Evolutionary conservation across 2,329 filamentous ascomycete genomes (phyloP).

Genomic region (Torrubiellomyces zombiae): DNA sequence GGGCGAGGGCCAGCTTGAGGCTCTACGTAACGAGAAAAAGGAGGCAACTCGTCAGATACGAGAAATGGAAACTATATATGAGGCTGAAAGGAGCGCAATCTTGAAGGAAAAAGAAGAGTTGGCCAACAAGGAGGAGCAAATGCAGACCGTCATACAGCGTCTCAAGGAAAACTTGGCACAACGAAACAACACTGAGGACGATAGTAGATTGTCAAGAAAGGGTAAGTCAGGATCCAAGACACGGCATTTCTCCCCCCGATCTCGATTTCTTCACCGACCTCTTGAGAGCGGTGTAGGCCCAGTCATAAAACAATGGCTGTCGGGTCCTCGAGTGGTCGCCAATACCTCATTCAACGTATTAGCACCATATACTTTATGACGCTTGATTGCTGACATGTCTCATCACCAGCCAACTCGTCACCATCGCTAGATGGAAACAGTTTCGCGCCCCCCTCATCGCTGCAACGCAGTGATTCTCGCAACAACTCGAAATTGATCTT

Average conservation of each 20-base stretch:
- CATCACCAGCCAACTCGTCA: slow-evolving; percentile 33
- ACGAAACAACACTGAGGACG: slow-evolving; percentile 43
- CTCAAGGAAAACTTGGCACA: slow-evolving; percentile 80
- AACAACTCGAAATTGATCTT: slow-evolving; percentile 80
- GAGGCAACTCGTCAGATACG: slow-evolving; percentile 70
- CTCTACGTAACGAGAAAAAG: slow-evolving; percentile 67
- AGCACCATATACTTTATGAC: no score
- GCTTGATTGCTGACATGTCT: no score
- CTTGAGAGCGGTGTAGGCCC: no score
- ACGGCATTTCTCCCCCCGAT: background rate
- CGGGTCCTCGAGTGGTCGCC: no score
- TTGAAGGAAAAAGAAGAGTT: slow-evolving; percentile 88
- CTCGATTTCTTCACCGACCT: background rate
- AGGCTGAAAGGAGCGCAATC: slow-evolving; percentile 73
- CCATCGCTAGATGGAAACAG: slow-evolving; percentile 57
- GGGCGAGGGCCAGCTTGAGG: slow-evolving; percentile 67
- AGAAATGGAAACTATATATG: slow-evolving; percentile 85
- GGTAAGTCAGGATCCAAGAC: slow-evolving; percentile 36
- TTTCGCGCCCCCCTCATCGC: slow-evolving; percentile 72
- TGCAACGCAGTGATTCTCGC: slow-evolving; percentile 75
- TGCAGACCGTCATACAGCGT: slow-evolving; percentile 78
- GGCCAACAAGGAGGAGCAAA: slow-evolving; percentile 68
- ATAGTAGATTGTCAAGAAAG: slow-evolving; percentile 39
- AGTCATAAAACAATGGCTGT: no score
- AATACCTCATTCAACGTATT: no score